These are phyloP conservation scores for Penicillium arizonense DNA, from an alignment of 495 filamentous ascomycete genomes.

Conservation along the genomic window DNA sequence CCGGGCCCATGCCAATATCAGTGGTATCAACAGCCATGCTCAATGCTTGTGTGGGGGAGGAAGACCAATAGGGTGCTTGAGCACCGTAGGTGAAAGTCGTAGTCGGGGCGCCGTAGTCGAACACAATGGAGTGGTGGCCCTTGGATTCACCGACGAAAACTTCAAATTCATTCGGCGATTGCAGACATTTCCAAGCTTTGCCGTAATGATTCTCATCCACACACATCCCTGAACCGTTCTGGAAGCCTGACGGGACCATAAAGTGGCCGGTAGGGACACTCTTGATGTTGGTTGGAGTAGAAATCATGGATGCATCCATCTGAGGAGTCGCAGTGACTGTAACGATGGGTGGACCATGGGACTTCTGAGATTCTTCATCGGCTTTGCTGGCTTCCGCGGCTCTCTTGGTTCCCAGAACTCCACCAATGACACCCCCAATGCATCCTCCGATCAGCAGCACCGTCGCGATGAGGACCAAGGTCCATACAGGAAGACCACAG, in stretches of 20 bases:
- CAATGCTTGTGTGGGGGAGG: slow-evolving; percentile 49
- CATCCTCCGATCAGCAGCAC: slow-evolving; percentile 55
- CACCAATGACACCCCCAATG: slow-evolving; percentile 61
- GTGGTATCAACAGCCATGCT: slow-evolving; percentile 66
- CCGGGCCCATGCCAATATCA: slow-evolving; percentile 61
- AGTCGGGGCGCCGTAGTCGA: slow-evolving; percentile 26
- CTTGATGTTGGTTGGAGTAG: slow-evolving; percentile 56
- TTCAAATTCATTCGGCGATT: slow-evolving; percentile 33
- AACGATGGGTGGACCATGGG: slow-evolving; percentile 37
- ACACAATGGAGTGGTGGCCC: slow-evolving; percentile 25
- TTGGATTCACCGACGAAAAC: slow-evolving; percentile 31
- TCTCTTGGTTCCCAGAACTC: slow-evolving; percentile 46
- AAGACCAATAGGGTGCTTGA: slow-evolving; percentile 56
- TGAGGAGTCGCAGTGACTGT: slow-evolving; percentile 54
- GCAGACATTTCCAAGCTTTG: slow-evolving; percentile 68
- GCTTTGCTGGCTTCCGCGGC: slow-evolving; percentile 30
- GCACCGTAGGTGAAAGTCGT: slow-evolving; percentile 64
- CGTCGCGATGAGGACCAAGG: slow-evolving; percentile 52
- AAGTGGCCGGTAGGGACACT: slow-evolving; percentile 64
- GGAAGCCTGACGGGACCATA: slow-evolving; percentile 55
- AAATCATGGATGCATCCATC: slow-evolving; percentile 61
- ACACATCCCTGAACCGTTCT: slow-evolving; percentile 63
- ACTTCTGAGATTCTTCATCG: slow-evolving; percentile 8
- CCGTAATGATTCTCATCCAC: slow-evolving; percentile 57
- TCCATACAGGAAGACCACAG: slow-evolving; percentile 71